Base-by-base conservation (phyloP, 2,329 filamentous ascomycete genomes). In the Helminthosporium solani region DNA sequence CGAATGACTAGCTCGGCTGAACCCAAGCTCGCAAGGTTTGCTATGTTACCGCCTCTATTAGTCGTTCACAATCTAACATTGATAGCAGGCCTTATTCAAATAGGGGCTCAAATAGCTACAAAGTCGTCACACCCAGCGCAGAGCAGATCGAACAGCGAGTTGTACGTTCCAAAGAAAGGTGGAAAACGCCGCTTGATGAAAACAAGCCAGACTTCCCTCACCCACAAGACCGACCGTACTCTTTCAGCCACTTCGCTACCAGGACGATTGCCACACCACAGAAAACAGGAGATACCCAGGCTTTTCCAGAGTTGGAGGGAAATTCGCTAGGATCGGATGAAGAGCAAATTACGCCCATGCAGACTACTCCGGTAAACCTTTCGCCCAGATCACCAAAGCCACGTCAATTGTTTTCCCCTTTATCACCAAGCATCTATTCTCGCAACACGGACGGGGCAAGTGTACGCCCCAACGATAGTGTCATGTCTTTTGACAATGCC, bases 371-470 rank as follows among this genome's bases (percentile, higher is more conserved):
- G n/a, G 28, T 30, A 16, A 40, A 44, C 3, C 40, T 23, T 20
- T 38, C 40, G 3, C 40, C 57, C 3, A 33, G 35, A 8, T 58
- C 57, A 11, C 53, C 52, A 9, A 16, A 18, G 14, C 34, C 46
- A 23, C 52, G 45, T 6, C 18, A 43, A 2, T 3, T 60, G 2
- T 52, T 59, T 31, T 64, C 61, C 1, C 66, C 65, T 12, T 49
- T 75, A 38, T 77, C 75, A 1, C 75, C 75, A 1, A 78, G 75
- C 44, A 52, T 78, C 9, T 78, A 78, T 47, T 77, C 75, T 3
- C 62, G 70, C 1, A 67, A 70, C 9, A 73, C 70, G 0, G 68
- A 75, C 46, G 70, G 68, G 11, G 56, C 46, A 52, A 73, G 50
- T 54, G 68, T 56, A 43, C 49, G 67, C 27, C 61, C 55, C 11